These are phyloP conservation scores for Calonectria pteridis DNA, from an alignment of 2,329 filamentous ascomycete species.

Conservation along the genomic window DNA sequence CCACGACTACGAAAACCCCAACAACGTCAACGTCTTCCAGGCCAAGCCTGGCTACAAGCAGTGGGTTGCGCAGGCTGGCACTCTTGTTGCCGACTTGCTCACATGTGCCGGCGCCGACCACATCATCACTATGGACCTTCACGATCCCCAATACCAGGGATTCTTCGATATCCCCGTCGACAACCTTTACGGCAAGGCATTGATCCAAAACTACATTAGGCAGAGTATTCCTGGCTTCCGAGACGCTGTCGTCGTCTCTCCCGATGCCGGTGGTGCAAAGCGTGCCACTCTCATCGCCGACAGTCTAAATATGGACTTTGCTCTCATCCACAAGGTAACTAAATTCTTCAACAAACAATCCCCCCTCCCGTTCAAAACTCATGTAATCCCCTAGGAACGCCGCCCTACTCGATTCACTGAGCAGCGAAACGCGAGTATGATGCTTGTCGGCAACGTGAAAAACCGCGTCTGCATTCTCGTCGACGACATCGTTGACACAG, in stretches of 20 bases:
- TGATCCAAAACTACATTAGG: conserved; percentile 79
- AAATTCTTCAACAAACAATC: conserved; percentile 33
- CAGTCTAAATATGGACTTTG: conserved; percentile 92
- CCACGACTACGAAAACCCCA: conserved; percentile 74
- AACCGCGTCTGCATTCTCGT: conserved; percentile 89
- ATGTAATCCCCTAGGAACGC: conserved; percentile 73
- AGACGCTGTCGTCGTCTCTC: conserved; percentile 92
- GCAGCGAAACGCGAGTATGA: conserved; percentile 93
- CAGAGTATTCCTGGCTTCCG: conserved; percentile 87
- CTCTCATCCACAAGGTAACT: conserved; percentile 91
- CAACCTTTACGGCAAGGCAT: conserved; percentile 89
- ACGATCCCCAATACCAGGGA: conserved; percentile 96
- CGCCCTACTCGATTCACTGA: conserved; percentile 89
- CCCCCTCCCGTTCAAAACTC: conserved; percentile 51
- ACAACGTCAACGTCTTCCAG: conserved; percentile 70
- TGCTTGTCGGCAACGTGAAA: conserved; percentile 89
- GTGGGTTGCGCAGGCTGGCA: conserved; percentile 98
- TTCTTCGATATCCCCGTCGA: conserved; percentile 99
- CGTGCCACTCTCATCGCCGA: conserved; percentile 96
- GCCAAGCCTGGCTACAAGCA: conserved; percentile 96
- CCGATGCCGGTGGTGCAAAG: conserved; percentile 96
- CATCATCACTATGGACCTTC: conserved; percentile 97
- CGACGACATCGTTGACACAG: conserved; percentile 95
- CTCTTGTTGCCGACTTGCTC: conserved; percentile 91
- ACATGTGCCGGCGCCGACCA: conserved; percentile 97